phyloP scores from a whole-genome alignment of 1,284 basidiomycete species.

The Sphagnurus paluster region DNA sequence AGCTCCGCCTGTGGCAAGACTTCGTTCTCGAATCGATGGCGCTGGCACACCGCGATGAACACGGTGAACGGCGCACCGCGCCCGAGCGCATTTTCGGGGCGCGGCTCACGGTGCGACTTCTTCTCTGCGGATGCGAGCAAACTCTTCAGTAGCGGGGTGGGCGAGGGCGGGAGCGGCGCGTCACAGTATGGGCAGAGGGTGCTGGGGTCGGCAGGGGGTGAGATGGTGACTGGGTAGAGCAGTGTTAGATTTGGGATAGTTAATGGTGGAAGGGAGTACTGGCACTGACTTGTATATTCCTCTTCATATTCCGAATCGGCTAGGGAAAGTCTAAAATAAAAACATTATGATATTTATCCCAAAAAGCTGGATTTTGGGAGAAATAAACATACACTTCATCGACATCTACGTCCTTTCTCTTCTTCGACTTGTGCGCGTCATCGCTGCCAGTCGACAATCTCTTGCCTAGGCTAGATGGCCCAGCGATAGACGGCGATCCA shows the following conservation, averaged over 20 bases:
- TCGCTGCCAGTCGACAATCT: constrained; percentile 31
- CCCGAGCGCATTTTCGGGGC: constrained; percentile 68
- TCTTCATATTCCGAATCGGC: constrained; percentile 19
- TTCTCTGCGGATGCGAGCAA: constrained; percentile 52
- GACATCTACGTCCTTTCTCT: constrained; percentile 29
- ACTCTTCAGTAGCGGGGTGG: constrained; percentile 56
- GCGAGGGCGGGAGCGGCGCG: constrained; percentile 56
- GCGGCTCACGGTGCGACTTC: constrained; percentile 58
- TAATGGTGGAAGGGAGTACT: not conserved
- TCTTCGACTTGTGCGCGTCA: constrained; percentile 31
- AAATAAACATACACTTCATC: constrained; percentile 22
- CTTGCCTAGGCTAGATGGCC: constrained; percentile 30
- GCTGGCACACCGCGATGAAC: constrained; percentile 70
- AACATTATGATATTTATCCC: not conserved
- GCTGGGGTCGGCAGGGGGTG: constrained; percentile 49
- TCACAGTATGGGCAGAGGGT: constrained; percentile 81
- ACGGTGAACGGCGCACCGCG: constrained; percentile 60
- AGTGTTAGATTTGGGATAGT: too few species aligned
- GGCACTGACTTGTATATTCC: constrained; percentile 27
- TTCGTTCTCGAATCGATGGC: constrained; percentile 72
- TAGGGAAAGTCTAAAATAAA: not conserved
- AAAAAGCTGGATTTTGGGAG: not conserved
- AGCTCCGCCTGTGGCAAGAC: constrained; percentile 67
- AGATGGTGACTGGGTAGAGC: constrained; percentile 30
- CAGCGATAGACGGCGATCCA: constrained; percentile 15